Conservation (phyloP, 805 yeast genomes). For the Debaryomyces maramus region DNA sequence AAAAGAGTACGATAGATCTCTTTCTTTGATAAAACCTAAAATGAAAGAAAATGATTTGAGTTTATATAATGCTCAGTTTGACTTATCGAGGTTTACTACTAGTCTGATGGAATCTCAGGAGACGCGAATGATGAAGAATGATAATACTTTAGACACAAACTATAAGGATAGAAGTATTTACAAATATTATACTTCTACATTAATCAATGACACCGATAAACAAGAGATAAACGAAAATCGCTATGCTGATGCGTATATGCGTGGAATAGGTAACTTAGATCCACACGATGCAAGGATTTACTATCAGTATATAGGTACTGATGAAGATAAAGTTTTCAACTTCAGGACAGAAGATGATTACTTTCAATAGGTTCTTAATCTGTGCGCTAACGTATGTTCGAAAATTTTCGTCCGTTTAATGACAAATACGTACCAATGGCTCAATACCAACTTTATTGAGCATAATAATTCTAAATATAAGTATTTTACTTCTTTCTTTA, state of each 20-base stretch:
- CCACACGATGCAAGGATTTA: not conserved
- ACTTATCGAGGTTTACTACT: constrained; percentile 1
- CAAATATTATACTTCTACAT: not conserved
- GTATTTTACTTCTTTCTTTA: too few species aligned
- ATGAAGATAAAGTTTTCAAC: constrained; percentile 18
- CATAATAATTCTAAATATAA: too few species aligned
- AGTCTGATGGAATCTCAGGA: not conserved
- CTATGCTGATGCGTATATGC: not conserved
- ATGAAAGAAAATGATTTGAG: constrained; percentile 8
- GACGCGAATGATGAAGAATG: not conserved
- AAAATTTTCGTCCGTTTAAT: too few species aligned
- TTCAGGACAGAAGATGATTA: constrained; percentile 31
- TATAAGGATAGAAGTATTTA: not conserved
- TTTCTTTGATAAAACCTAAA: constrained; percentile 1
- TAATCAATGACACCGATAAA: not conserved
- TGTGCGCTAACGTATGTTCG: too few species aligned
- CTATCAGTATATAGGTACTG: constrained; percentile 17
- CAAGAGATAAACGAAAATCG: not conserved
- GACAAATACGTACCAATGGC: too few species aligned
- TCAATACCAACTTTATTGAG: too few species aligned
- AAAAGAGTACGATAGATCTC: not conserved
- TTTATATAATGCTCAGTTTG: constrained; percentile 14
- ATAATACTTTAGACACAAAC: not conserved
- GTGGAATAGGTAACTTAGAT: not conserved
- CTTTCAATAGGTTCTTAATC: constrained; percentile 13